phyloP scores from a whole-genome alignment of 2,329 filamentous ascomycete genomes.

The Penicillium frequentans region DNA sequence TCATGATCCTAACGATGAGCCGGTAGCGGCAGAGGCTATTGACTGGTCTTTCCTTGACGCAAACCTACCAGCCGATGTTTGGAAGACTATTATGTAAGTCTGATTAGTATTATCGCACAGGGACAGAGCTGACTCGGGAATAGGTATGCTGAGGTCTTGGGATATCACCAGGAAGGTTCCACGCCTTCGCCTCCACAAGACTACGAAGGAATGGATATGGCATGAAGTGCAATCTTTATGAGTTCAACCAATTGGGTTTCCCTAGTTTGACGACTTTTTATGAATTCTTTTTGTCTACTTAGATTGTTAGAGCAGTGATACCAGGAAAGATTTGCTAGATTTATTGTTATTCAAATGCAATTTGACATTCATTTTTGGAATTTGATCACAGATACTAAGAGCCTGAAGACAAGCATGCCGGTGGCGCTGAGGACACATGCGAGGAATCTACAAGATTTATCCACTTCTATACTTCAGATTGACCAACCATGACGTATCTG shows the following conservation, averaged over 20 bases:
- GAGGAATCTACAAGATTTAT: too few relatives aligned
- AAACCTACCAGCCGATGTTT: slow-evolving; percentile 92
- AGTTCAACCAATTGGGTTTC: not conserved
- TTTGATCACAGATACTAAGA: too few relatives aligned
- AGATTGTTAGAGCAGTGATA: not conserved
- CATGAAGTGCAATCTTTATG: not conserved
- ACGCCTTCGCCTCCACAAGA: not conserved
- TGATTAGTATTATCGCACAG: not conserved
- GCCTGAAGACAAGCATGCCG: too few relatives aligned
- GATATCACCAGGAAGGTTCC: slow-evolving; percentile 13
- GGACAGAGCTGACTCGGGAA: not conserved
- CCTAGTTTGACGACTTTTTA: not conserved
- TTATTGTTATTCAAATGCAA: not conserved
- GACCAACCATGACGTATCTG: too few relatives aligned
- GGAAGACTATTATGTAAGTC: slow-evolving; percentile 99
- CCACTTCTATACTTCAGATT: too few relatives aligned
- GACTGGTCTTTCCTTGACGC: slow-evolving; percentile 99
- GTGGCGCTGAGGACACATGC: too few relatives aligned
- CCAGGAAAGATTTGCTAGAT: not conserved
- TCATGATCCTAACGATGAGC: slow-evolving; percentile 95
- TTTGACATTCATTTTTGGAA: not conserved
- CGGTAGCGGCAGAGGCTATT: slow-evolving; percentile 91
- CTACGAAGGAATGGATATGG: slow-evolving; percentile 10
- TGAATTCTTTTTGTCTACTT: not conserved
- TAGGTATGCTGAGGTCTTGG: slow-evolving; percentile 18